phyloP scores from a whole-genome alignment of 805 yeast genomes.

The Kluyveromyces starmeri region DNA sequence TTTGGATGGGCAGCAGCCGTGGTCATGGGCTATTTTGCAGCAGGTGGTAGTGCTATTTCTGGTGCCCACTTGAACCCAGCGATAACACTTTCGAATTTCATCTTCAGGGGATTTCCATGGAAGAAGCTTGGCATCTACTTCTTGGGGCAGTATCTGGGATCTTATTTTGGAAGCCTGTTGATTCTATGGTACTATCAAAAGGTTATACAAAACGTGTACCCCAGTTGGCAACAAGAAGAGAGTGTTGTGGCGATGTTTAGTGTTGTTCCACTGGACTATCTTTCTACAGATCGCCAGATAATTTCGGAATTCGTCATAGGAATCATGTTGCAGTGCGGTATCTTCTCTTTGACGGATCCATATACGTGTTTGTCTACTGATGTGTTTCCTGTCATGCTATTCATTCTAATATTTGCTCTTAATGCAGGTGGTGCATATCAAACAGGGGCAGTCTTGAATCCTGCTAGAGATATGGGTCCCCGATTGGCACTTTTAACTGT shows the following conservation, averaged over 20 bases:
- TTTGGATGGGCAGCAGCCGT: conserved; percentile 49
- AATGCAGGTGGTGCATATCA: conserved; percentile 43
- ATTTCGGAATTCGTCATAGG: conserved; percentile 40
- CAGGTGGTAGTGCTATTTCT: conserved; percentile 44
- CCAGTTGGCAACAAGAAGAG: conserved; percentile 21
- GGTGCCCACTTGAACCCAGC: conserved; percentile 55
- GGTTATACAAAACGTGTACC: conserved; percentile 24
- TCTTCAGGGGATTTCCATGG: conserved; percentile 45
- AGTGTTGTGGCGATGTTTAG: conserved; percentile 38
- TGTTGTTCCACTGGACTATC: conserved; percentile 35
- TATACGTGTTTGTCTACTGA: conserved; percentile 39
- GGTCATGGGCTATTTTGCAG: conserved; percentile 39
- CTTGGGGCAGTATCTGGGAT: conserved; percentile 42
- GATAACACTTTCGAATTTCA: conserved; percentile 38
- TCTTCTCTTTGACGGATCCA: conserved; percentile 45
- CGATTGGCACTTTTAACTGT: conserved; percentile 39
- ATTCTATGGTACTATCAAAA: conserved; percentile 38
- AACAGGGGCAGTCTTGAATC: conserved; percentile 48
- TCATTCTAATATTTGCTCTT: conserved; percentile 35
- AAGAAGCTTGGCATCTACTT: conserved; percentile 38
- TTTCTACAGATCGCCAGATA: conserved; percentile 37
- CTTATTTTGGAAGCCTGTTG: conserved; percentile 37
- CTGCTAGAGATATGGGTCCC: conserved; percentile 50
- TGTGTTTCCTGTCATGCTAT: conserved; percentile 40
- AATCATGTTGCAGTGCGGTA: conserved; percentile 37